phyloP scores from a whole-genome alignment of 2,329 filamentous ascomycete genomes.

The Neonectria hederae region DNA sequence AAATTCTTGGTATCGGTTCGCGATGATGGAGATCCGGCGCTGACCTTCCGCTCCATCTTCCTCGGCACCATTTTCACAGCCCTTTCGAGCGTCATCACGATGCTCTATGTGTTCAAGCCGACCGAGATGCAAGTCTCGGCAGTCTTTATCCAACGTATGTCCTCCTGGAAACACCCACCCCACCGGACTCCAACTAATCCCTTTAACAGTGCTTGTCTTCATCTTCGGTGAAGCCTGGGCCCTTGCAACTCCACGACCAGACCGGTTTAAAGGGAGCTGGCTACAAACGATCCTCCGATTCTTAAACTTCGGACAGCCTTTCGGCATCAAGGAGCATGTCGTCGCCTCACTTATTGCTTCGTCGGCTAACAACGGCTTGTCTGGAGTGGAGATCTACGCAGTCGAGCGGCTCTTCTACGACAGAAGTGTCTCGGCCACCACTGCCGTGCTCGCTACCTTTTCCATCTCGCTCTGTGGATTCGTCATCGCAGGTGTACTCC shows the following conservation, averaged over 20 bases:
- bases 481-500: conserved; percentile 41
- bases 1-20: conserved; percentile 31
- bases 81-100: conserved; percentile 34
- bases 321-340: conserved; percentile 20
- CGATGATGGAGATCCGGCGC: conserved; percentile 33
- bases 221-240: not conserved
- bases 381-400: conserved; percentile 33
- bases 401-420: conserved; percentile 33
- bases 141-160: not conserved
- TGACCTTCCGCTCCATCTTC: conserved; percentile 35
- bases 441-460: conserved; percentile 42
- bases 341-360: conserved; percentile 34
- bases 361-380: conserved; percentile 32
- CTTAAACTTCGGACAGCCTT: not conserved
- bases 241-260: not conserved
- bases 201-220: not conserved
- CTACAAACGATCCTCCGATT: not conserved
- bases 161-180: no score
- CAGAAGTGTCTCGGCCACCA: conserved; percentile 34
- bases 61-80: conserved; percentile 26
- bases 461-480: conserved; percentile 45
- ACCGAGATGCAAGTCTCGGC: not conserved
- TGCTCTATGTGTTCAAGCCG: conserved; percentile 16
- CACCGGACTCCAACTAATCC: not conserved
- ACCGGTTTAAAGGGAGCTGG: not conserved